Conservation (phyloP, 331 rosid genomes). For the Pyracantha coccinea region DNA sequence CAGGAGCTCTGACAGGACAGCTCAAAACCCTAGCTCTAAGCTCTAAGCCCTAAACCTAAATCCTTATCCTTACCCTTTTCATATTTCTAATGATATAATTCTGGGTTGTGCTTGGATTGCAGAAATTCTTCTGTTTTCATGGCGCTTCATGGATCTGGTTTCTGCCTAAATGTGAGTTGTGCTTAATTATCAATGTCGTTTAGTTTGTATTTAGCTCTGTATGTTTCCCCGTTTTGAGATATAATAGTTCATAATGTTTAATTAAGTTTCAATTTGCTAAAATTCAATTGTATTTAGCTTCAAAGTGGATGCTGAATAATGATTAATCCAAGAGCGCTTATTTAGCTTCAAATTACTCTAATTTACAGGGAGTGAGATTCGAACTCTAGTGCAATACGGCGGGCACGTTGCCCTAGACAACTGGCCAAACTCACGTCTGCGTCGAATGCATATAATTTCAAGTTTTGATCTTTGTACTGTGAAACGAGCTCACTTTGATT, state of each 20-base stretch:
- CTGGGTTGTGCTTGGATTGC: neutral
- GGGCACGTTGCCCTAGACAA: neutral
- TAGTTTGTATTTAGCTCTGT: neutral
- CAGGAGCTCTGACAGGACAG: neutral
- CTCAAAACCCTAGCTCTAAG: neutral
- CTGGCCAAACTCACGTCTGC: neutral
- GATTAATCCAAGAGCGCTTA: neutral
- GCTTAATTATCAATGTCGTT: neutral
- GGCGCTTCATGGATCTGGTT: conserved; percentile 23
- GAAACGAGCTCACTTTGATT: neutral
- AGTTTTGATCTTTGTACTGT: too few species aligned
- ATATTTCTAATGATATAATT: neutral
- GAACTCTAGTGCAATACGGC: neutral
- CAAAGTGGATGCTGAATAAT: neutral
- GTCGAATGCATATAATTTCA: too few species aligned
- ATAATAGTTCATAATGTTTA: neutral
- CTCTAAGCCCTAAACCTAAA: conserved; percentile 7
- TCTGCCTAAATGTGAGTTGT: conserved; percentile 16
- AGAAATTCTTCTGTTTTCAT: neutral
- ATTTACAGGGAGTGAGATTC: neutral
- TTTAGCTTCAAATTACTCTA: neutral
- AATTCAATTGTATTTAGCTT: neutral
- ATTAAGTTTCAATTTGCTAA: neutral
- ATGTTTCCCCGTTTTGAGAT: neutral
- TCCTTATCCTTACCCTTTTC: neutral